phyloP scores from a whole-genome alignment of 768 basidiomycete species.

The Panus rudis region DNA sequence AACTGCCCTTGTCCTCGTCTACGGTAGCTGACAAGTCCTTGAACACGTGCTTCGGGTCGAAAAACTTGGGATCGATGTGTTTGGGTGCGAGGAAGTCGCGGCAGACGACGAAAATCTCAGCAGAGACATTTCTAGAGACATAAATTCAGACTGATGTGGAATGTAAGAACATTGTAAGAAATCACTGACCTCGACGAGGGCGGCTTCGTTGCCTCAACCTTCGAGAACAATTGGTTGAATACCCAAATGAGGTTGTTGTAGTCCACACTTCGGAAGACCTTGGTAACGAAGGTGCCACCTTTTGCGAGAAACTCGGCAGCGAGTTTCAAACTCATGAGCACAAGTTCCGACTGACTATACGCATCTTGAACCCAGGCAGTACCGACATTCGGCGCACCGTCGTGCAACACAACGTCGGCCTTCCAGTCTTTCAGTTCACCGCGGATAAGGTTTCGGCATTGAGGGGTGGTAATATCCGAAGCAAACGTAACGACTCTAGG shows the following conservation, averaged over 20 bases:
- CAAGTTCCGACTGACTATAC: conserved; percentile 93
- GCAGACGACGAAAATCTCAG: conserved; percentile 99
- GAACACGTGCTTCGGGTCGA: conserved; percentile 97
- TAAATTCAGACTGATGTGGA: background rate
- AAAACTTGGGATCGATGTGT: conserved; percentile 94
- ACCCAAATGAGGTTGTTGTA: conserved; percentile 99
- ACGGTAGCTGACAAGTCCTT: conserved; percentile 67
- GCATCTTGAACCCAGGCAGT: conserved; percentile 99
- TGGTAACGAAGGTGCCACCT: conserved; percentile 94
- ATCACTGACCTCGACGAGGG: conserved; percentile 81
- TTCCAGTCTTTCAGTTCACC: conserved; percentile 96
- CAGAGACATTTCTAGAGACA: conserved; percentile 82
- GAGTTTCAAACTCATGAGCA: conserved; percentile 89
- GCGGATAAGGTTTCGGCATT: conserved; percentile 83
- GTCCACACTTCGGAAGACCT: conserved; percentile 96
- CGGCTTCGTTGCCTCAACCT: conserved; percentile 98
- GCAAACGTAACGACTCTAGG: conserved; percentile 89
- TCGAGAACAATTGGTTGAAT: conserved; percentile 91
- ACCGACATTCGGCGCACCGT: conserved; percentile 99
- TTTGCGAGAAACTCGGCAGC: conserved; percentile 91
- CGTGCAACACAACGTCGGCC: conserved; percentile 96
- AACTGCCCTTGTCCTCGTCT: conserved; percentile 43
- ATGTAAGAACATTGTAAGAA: background rate
- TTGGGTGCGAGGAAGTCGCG: conserved; percentile 91
- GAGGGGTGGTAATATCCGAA: conserved; percentile 87